Base-by-base conservation (phyloP, 768 basidiomycete species). In the Krasilnikovozyma curviuscula region DNA sequence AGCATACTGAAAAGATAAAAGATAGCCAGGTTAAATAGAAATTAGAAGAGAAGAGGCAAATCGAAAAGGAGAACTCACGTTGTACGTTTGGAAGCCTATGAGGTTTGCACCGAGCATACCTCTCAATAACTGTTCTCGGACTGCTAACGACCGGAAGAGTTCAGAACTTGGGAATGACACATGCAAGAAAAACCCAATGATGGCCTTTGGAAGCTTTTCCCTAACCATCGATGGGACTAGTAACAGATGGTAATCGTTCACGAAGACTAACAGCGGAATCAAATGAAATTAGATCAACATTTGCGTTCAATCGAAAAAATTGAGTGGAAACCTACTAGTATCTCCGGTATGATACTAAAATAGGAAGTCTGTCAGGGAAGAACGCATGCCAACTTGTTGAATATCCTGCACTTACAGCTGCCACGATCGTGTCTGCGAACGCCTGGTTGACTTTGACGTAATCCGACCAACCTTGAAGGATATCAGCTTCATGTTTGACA, bases 401-500 rank as follows among this genome's bases (percentile, higher is more conserved):
- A 39, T 23, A 25, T 21, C 23, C 10, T 27, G 9, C 10, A 40
- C 45, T 27, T 5, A 52, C 50, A 7, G 50, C 48, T 41, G 46
- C 50, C 1, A 52, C 45, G 18, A 52, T 35, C 21, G 28, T 39
- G 28, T 52, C 50, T 2, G 50, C 50, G 25, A 52, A 52, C 3
- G 45, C 40, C 50, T 52, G 45, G 40, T 52, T 52, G 34, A 52
- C 50, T 25, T 43, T 42, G 28, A 52, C 50, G 50, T 52, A 52
- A 34, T 52, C 50, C 32, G 46, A 45, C 50, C 50, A 52, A 30
- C 78, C 73, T 0, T 72, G 79, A 28, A 46, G 46, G 40, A 46
- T 46, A 30, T 52, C 50, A 61, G 81, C 83, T 32, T 73, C 61
- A 56, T 58, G 54, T 81, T 83, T 0, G 79, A 84, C 66, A 40